A percentile compares a stretch with the other conserved stretches of the same genome.
These are phyloP conservation scores for Globisporangium alternatum DNA, from an alignment of 352 stramenopile species.

Conservation along the genomic window DNA sequence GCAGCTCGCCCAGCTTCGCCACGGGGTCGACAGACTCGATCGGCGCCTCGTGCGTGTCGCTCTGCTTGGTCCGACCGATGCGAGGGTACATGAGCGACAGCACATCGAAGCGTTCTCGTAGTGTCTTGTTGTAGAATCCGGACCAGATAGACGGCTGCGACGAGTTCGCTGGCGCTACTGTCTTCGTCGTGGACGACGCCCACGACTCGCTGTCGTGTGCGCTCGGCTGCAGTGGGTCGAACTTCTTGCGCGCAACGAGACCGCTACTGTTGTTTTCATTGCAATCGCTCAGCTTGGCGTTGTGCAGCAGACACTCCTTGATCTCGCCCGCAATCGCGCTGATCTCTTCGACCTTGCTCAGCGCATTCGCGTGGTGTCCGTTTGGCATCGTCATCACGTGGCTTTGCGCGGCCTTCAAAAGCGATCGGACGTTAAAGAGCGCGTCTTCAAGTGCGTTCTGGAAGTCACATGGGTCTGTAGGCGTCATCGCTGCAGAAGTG, in stretches of 20 bases:
- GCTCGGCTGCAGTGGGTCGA: constrained; percentile 45
- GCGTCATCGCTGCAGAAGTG: not conserved
- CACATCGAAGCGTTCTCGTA: constrained; percentile 79
- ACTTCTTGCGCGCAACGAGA: constrained; percentile 29
- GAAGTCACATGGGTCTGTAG: constrained; percentile 6
- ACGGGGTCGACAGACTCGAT: constrained; percentile 28
- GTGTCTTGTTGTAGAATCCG: constrained; percentile 88
- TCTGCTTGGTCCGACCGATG: constrained; percentile 43
- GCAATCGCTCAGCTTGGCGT: not conserved
- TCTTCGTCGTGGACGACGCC: constrained; percentile 15
- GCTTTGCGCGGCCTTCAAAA: constrained; percentile 25
- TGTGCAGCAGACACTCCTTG: constrained; percentile 18
- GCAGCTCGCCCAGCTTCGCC: constrained; percentile 64
- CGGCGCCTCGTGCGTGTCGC: constrained; percentile 6
- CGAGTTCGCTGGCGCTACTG: constrained; percentile 12
- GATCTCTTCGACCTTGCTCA: constrained; percentile 15
- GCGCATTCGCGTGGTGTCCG: not conserved
- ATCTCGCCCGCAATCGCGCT: constrained; percentile 22
- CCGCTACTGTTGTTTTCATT: constrained; percentile 2
- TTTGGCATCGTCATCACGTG: not conserved
- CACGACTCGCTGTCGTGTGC: constrained; percentile 34
- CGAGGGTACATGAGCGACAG: constrained; percentile 83
- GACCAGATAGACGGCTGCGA: constrained; percentile 83
- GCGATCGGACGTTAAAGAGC: constrained; percentile 15
- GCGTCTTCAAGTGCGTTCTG: constrained; percentile 29